phyloP scores from a whole-genome alignment of 2,329 filamentous ascomycete species.

The Ceratocystiopsis minuta region DNA sequence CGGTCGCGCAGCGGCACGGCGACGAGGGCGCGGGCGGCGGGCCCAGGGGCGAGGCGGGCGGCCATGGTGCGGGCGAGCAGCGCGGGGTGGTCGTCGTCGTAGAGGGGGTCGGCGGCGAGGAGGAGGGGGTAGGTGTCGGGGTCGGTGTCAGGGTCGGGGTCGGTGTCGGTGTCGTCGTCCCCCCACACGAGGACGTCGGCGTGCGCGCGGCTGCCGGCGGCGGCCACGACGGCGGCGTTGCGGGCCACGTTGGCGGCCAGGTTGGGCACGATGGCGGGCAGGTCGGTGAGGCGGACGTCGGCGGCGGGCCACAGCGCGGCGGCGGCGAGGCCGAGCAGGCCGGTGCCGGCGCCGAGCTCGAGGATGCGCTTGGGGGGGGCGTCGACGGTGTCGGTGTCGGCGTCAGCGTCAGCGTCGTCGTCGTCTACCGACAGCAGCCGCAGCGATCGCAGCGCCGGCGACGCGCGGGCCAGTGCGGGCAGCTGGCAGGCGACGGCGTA shows the following conservation, averaged over 20 bases:
- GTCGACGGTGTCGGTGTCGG: no score
- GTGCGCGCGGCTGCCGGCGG: constrained; percentile 35
- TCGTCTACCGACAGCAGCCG: background rate
- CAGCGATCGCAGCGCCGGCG: background rate
- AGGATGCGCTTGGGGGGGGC: constrained; percentile 31
- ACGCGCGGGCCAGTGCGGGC: constrained; percentile 7
- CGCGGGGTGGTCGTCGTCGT: constrained; percentile 64
- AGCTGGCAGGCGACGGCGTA: constrained; percentile 68
- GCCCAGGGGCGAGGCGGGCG: constrained; percentile 41
- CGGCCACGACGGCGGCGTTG: constrained; percentile 40
- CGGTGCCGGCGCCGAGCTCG: constrained; percentile 80
- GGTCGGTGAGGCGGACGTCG: constrained; percentile 59
- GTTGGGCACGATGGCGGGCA: constrained; percentile 70
- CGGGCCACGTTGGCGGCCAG: constrained; percentile 51
- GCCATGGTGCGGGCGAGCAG: constrained; percentile 55
- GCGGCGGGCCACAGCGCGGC: constrained; percentile 47
- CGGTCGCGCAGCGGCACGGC: constrained; percentile 67
- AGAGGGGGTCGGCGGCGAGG: constrained; percentile 71
- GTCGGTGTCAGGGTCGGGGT: constrained; percentile 23
- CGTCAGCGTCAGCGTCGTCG: no score
- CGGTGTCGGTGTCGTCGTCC: constrained; percentile 13
- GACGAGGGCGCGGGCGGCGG: constrained; percentile 35
- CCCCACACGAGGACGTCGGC: constrained; percentile 63
- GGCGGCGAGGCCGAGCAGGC: constrained; percentile 74
- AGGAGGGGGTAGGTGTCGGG: constrained; percentile 37